Base-by-base conservation (phyloP, 2,329 filamentous ascomycete genomes). In the Pleomassaria siparia region DNA sequence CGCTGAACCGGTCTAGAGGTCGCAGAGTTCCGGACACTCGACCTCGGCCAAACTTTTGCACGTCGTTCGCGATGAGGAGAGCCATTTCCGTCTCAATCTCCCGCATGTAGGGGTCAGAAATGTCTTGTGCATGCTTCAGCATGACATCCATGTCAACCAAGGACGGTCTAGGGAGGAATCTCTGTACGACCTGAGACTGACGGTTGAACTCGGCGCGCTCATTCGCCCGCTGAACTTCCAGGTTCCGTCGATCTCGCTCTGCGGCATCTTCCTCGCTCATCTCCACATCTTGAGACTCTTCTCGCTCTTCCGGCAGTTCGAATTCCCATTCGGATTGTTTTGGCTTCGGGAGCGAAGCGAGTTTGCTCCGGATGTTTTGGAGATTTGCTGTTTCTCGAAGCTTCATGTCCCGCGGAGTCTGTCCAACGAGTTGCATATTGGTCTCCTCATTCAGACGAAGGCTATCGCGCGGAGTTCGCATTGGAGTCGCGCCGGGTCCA, bases 251-350 rank as follows among this genome's bases (percentile, higher is more conserved):
- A 66, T 95, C 90, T 28, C 88, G 83, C 55, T 91, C 84, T 13
- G 88, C 90, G 20, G 83, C 79, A 62, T 87, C 84, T 67, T 87
- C 84, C 60, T 82, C 81, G n/a, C 74, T 76, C 7, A 80, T 64
- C 43, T 85, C 78, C 36, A 79, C 75, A 2, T 69, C 69, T 41
- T 67, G 59, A 2, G 74, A 63, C 58, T 94, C 89, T 51, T 81
- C 76, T 54, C 87, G 80, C 54, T 96, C 91, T 32, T 95, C 90
- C 0, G 92, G 92, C 26, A 95, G 75, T 66, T 96, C 92, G 37
- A 97, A 83, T 58, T 97, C 94, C 87, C 89, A 97, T 56, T 96
- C 91, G 0, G 84, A 87, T 64, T 96, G 90, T 64, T 95, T 96
- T 0, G 94, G 94, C 64, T 89, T 95, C 1, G 94, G 94, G 13